phyloP scores from a whole-genome alignment of 208 protist genomes.

The Leptomonas seymouri region DNA sequence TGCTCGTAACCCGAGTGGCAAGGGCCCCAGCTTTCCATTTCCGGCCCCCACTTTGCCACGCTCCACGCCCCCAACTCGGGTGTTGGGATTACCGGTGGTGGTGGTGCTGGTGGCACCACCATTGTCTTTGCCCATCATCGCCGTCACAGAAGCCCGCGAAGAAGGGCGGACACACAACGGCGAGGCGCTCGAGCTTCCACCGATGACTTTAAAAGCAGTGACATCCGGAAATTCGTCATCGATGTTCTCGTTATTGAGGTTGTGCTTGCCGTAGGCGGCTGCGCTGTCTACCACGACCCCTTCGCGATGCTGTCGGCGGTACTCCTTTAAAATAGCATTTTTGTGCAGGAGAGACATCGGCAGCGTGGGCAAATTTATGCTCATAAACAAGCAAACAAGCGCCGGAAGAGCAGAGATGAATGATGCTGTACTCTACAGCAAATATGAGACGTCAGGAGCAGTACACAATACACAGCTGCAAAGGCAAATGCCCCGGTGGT shows the following conservation, averaged over 20 bases:
- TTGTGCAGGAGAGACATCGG: slow-evolving; percentile 39
- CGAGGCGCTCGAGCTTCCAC: background rate
- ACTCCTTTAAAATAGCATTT: slow-evolving; percentile 49
- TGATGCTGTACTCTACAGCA: no score
- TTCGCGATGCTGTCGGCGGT: slow-evolving; percentile 37
- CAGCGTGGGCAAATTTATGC: no score
- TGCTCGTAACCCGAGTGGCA: background rate
- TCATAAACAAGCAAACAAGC: no score
- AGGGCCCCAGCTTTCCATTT: slow-evolving; percentile 6
- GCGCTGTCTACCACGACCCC: background rate
- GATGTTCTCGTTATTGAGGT: background rate
- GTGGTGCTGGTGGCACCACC: background rate
- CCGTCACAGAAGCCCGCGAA: slow-evolving; percentile 8
- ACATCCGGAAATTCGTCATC: slow-evolving; percentile 33
- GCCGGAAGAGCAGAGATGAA: no score
- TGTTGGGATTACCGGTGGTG: background rate
- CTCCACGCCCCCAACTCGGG: background rate
- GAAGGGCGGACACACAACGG: background rate
- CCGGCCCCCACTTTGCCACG: background rate
- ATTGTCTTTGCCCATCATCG: slow-evolving; percentile 5
- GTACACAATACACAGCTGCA: no score
- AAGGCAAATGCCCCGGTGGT: no score
- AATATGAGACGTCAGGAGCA: no score
- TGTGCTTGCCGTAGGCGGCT: background rate
- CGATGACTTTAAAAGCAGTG: slow-evolving; percentile 10